Base-by-base conservation (phyloP, 441 rosid species). In the Francoa sonchifolia region DNA sequence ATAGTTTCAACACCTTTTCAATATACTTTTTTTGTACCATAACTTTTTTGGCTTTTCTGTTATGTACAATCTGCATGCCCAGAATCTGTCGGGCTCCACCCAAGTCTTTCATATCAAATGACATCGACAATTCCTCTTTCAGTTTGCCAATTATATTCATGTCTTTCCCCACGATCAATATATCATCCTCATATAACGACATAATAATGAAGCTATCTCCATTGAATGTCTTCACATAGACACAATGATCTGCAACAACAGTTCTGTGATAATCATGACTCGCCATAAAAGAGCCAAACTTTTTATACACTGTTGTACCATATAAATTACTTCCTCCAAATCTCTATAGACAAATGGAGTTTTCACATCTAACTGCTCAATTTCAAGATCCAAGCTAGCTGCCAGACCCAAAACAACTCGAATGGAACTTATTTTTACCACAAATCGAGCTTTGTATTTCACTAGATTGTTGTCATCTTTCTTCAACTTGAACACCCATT, bases 101-200 rank as follows among this genome's bases (percentile, higher is more conserved):
- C 1, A 41, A 41, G 22, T 41, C 32, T 15, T 23, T 41, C 47
- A 28, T 13, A 14, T 11, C 3, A 28, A 42, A 42, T 3, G 33
- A 26, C 20, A 26, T 16, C 8, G 21, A 2, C 3, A 42, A 5
- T 1, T 15, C 13, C 10, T 15, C 9, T 21, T 42, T 42, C 22
- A 42, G 18, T 14, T 15, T 28, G n/a, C 29, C 13, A 27, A 28
- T 27, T 28, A 2, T 27, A 1, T 1, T 10, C 8, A 8, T 9
- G 9, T 28, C 8, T 15, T 27, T 29, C 7, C 19, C 15, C 16
- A 17, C 1, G 9, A 42, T 42, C 11, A 23, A 34, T 1, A 34
- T 34, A 0, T 34, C 39, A n/a, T 34, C 19, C 12, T 12, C 37
- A 15, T 33, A 33, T 0, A 33, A 9, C 3, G 14, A 2, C 2